Evolutionary conservation across 495 filamentous ascomycete genomes (phyloP), one percentile per base, ranked within the genome.

Genomic region (Aspergillus ostianus): DNA sequence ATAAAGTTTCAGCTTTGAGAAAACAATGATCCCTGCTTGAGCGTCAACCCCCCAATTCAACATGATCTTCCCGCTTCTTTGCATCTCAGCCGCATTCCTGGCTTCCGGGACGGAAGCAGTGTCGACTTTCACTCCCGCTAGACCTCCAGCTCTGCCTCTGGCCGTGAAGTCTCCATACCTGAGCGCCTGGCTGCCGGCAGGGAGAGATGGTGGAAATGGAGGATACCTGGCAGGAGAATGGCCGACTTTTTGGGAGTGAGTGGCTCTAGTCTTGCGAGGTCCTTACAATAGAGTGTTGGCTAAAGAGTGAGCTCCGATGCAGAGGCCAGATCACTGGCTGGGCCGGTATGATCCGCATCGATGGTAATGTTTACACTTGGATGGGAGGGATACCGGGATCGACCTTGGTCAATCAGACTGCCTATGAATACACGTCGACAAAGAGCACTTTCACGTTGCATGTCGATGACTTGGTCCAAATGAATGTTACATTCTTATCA

Each of bases 101-200:
- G 63, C 63, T 48, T 61, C 63, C n/a, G 63, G 63, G 7, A 63
- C 70, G 36, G 58, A 55, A 47, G 75, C 77, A 15, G 46, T 46
- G 32, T 85, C 83, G 21, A 78, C 73, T 5, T 85, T 84, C 54
- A 73, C 73, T 13, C 84, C 83, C 56, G 80, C 80, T 56, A 76
- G 84, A 0, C 84, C 84, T 19, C 84, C 84, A 27, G 73, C 82
- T 5, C 49, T 85, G 5, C 84, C 84, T 1, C 64, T 86, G 52
- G 84, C 84, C 50, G 84, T 85, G 44, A 81, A 77, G 58, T 84
- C 80, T 2, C 84, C 84, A 2, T 86, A 85, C 51, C 57, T 85
- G 21, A 85, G 74, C 61, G 80, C 81, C 8, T 86, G 84, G 84
- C 67, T 79, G 20, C 60, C 75, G 56, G 82, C 76, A 15, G 83